phyloP scores from a whole-genome alignment of 225 moss, liverwort and hornwort genomes.

The Sphagnum tenellum region DNA sequence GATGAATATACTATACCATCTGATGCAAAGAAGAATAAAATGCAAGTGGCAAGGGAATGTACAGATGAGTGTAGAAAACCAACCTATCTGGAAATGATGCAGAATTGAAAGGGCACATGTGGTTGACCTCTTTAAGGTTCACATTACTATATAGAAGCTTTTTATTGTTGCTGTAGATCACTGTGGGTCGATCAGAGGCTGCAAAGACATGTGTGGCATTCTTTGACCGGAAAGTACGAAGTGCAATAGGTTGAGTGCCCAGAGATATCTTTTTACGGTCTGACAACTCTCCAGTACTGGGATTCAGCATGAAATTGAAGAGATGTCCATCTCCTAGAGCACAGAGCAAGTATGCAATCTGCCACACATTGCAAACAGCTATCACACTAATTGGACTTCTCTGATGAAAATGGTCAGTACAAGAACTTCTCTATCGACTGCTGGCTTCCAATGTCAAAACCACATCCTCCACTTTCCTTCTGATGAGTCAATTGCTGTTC shows the following conservation, averaged over 20 bases:
- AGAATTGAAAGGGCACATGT: constrained; percentile 99
- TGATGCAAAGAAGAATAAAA: too few species aligned
- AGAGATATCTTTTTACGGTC: constrained; percentile 94
- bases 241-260: constrained; percentile 91
- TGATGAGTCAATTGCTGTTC: too few species aligned
- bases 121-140: constrained; percentile 95
- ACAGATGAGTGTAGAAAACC: neutral
- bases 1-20: too few species aligned
- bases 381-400: too few species aligned
- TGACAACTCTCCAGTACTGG: constrained; percentile 57
- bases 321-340: constrained; percentile 96
- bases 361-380: neutral
- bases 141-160: constrained; percentile 97
- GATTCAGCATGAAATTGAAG: constrained; percentile 86
- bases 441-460: too few species aligned
- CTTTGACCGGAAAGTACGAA: constrained; percentile 94
- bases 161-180: constrained; percentile 96
- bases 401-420: too few species aligned
- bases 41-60: too few species aligned
- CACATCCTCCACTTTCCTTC: too few species aligned
- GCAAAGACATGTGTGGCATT: constrained; percentile 98
- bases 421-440: too few species aligned
- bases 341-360: constrained; percentile 93
- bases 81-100: constrained; percentile 99
- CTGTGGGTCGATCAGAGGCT: constrained; percentile 96